Conservation (phyloP, 495 filamentous ascomycete genomes). For the Tetracladium marchalianum region DNA sequence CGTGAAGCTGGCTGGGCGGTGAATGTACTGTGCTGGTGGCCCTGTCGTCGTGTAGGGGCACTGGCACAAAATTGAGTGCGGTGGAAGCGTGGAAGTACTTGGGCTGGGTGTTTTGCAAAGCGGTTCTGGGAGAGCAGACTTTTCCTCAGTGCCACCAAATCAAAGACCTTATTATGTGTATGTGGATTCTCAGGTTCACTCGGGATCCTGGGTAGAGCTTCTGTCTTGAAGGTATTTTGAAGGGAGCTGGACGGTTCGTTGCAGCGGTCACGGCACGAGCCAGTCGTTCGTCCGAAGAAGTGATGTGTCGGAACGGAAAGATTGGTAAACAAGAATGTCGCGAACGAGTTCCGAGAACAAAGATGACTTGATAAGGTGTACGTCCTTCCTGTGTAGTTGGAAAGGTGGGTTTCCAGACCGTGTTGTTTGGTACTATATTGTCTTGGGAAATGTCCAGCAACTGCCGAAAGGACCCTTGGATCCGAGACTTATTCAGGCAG, state of each 20-base stretch:
- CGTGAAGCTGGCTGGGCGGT: slow-evolving; percentile 3
- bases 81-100: background rate
- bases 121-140: background rate
- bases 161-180: background rate
- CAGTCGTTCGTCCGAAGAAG: slow-evolving; percentile 21
- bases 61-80: background rate
- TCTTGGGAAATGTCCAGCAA: no score
- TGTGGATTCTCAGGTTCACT: background rate
- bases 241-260: slow-evolving; percentile 9
- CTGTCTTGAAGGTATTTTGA: slow-evolving; percentile 1
- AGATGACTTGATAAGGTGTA: no score
- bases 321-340: no score
- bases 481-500: no score
- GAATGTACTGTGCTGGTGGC: no score
- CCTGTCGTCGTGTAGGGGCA: background rate
- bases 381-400: no score
- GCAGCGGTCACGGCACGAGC: slow-evolving; percentile 20
- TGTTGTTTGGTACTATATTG: no score
- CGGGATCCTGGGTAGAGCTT: background rate
- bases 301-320: slow-evolving; percentile 12
- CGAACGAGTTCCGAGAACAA: no score
- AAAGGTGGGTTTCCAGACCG: no score
- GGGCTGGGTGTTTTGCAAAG: slow-evolving; percentile 3
- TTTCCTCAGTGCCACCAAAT: background rate
- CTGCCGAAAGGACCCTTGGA: no score